phyloP scores from a whole-genome alignment of 305 asterid genomes.

The Solanum hybrid region DNA sequence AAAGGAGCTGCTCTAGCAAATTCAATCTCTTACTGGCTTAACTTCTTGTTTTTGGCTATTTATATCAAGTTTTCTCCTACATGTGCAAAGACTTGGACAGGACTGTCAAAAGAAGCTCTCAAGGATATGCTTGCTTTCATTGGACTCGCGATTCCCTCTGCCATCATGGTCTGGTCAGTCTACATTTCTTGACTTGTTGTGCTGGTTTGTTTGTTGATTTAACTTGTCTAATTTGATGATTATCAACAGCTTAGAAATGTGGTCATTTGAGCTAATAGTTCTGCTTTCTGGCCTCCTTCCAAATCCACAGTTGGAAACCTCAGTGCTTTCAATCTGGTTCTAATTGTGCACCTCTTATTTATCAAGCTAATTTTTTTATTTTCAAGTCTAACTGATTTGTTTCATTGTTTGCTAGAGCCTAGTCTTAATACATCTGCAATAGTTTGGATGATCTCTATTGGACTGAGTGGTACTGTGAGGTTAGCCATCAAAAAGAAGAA shows the following conservation, averaged over 20 bases:
- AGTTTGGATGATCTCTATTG: conserved; percentile 77
- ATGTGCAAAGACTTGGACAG: conserved; percentile 58
- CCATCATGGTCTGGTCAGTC: conserved; percentile 68
- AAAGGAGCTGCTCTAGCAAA: conserved; percentile 69
- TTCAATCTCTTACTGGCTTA: conserved; percentile 54
- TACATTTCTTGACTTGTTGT: background rate
- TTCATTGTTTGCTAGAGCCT: conserved; percentile 13
- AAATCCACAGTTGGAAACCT: conserved; percentile 69
- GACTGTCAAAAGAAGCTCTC: conserved; percentile 54
- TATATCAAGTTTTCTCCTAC: conserved; percentile 49
- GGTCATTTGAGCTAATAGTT: conserved; percentile 91
- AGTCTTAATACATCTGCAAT: conserved; percentile 58
- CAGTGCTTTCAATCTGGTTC: conserved; percentile 69
- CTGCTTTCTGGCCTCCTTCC: conserved; percentile 84
- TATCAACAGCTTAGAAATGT: conserved; percentile 52
- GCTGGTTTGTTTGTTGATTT: background rate
- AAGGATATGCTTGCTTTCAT: conserved; percentile 34
- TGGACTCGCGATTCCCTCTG: conserved; percentile 66
- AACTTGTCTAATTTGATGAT: background rate
- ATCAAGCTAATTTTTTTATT: background rate
- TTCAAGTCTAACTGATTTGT: background rate
- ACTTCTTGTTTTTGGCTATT: conserved; percentile 33
- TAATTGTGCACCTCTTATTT: background rate
- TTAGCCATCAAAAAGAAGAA: conserved; percentile 11
- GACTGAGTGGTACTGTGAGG: conserved; percentile 77